Evolutionary conservation across 2,329 filamentous ascomycete genomes (phyloP), one percentile per base, ranked within the genome.

Genomic region (Pseudogymnoascus sp.): DNA sequence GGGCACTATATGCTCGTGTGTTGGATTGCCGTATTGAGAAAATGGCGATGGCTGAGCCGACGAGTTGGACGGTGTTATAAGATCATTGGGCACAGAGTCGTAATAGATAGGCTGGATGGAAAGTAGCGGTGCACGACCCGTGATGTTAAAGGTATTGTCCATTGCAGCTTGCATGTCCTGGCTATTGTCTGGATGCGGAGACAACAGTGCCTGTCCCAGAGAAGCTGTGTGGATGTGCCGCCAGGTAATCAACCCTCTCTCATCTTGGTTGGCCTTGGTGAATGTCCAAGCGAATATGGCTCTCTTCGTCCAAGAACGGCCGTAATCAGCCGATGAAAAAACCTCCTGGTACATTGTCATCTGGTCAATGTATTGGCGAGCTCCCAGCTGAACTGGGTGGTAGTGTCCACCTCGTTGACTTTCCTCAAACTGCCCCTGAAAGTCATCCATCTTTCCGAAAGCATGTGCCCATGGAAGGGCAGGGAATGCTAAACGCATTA

Each of bases 321-420:
- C 75, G 63, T 78, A 77, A 5, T 79, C 79, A 3, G 81, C 73
- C 11, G 77, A 75, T 3, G 83, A 86, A 79, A 81, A 86, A 37
- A 87, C 78, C 75, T 87, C 85, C 71, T 88, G 85, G 71, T 85
- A 84, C 84, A 87, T 87, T 71, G 83, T 83, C 53, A 87, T 83
- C 71, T 82, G 81, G 67, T 80, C 77, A 61, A 87, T 79, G 63
- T 86, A 77, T 47, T 85, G 82, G 69, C 82, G 81, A 66, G 81
- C 80, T 1, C 80, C 65, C 37, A 63, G 62, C 7, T 42, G 59
- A 4, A 31, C 80, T 21, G 73, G 72, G 14, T 64, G 69, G 5
- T 70, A 69, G 70, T 75, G 75, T 67, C 72, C 74, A 60, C 75
- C 71, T 80, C 77, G 62, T 81, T 78, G 66, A 82, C 76, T 66